Percentiles rank a stretch among this genome's conserved stretches.
phyloP scores from a whole-genome alignment of 1,139 yeast species.

The Scheffersomyces illinoinensis region DNA sequence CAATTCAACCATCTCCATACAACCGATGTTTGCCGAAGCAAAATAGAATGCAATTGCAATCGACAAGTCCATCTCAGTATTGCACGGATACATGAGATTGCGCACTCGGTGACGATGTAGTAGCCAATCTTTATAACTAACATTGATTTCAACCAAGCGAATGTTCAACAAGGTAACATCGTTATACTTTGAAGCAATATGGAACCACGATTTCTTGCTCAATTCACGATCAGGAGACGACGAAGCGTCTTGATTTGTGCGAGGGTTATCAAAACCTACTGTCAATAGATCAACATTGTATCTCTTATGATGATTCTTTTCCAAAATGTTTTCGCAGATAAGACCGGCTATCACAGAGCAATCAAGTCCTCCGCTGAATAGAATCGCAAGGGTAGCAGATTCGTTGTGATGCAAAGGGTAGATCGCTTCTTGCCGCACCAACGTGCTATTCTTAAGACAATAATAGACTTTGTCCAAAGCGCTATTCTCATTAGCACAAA shows the following conservation, averaged over 20 bases:
- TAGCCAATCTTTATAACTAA: conserved; percentile 67
- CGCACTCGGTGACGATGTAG: conserved; percentile 53
- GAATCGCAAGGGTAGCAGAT: conserved; percentile 52
- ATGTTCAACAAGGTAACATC: conserved; percentile 26
- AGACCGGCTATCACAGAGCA: conserved; percentile 73
- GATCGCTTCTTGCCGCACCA: conserved; percentile 55
- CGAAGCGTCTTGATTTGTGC: conserved; percentile 59
- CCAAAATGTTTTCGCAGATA: conserved; percentile 26
- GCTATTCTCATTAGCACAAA: neutral
- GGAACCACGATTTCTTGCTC: conserved; percentile 62
- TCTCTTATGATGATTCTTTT: conserved; percentile 2
- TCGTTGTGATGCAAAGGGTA: conserved; percentile 47
- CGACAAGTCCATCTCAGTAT: conserved; percentile 92
- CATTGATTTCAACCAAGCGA: conserved; percentile 66
- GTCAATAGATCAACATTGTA: conserved; percentile 69
- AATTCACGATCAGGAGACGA: conserved; percentile 83
- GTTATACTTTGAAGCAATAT: conserved; percentile 44
- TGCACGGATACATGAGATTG: conserved; percentile 74
- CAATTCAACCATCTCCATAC: conserved; percentile 3
- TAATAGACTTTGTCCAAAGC: conserved; percentile 17
- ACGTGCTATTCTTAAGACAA: conserved; percentile 41
- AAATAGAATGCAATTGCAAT: conserved; percentile 94
- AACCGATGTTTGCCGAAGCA: conserved; percentile 40
- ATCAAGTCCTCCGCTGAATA: conserved; percentile 94
- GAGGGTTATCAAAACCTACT: conserved; percentile 91